Conservation (phyloP, 2,329 filamentous ascomycete genomes). For the Hypoxylon sp. region DNA sequence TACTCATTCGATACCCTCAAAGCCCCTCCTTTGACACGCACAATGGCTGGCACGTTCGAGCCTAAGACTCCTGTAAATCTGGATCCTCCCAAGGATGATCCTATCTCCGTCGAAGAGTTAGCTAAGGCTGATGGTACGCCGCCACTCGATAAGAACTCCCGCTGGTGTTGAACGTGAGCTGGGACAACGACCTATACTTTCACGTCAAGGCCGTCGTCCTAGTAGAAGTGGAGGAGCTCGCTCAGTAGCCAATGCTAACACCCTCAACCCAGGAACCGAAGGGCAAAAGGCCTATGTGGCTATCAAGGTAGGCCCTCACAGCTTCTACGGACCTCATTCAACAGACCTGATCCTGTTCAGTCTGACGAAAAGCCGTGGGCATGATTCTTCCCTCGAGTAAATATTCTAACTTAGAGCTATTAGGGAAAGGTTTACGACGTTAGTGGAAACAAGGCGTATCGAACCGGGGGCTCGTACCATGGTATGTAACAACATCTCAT, state of each 20-base stretch:
- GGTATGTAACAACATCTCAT: constrained; percentile 65
- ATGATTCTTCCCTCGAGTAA: constrained; percentile 55
- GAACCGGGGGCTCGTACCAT: constrained; percentile 83
- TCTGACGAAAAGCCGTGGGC: neutral
- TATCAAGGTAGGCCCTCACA: constrained; percentile 68
- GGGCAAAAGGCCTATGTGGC: constrained; percentile 75
- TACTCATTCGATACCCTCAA: neutral
- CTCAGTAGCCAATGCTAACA: constrained; percentile 37
- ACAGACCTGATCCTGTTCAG: constrained; percentile 55
- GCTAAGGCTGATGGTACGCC: constrained; percentile 81
- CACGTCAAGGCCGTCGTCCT: neutral
- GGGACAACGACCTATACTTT: no score
- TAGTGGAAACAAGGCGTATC: constrained; percentile 87
- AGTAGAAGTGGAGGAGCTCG: neutral
- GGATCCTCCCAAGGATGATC: constrained; percentile 86
- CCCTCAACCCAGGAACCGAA: constrained; percentile 65
- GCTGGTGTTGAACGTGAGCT: neutral
- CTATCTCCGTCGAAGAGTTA: constrained; percentile 83
- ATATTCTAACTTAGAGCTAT: constrained; percentile 46
- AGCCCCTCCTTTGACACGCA: constrained; percentile 28
- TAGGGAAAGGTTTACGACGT: constrained; percentile 96
- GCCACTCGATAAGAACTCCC: neutral
- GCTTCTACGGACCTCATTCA: constrained; percentile 1
- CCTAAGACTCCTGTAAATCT: constrained; percentile 82
- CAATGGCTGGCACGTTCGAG: constrained; percentile 76